Evolutionary conservation across 495 filamentous ascomycete genomes (phyloP).

Genomic region (Penicillium flavigenum): DNA sequence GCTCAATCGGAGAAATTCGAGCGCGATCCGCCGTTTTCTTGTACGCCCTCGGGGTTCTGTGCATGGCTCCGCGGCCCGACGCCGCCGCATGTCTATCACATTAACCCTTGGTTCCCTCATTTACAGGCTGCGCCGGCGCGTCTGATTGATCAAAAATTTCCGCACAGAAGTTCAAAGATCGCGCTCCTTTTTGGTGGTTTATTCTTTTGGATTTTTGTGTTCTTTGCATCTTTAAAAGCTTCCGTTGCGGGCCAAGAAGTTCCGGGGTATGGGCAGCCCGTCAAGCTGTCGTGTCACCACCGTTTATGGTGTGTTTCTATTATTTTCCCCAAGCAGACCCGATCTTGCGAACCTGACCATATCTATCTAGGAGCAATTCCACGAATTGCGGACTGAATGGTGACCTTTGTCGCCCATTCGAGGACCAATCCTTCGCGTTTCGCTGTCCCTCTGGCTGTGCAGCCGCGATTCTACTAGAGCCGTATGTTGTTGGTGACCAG

Average conservation of each 20-base stretch:
- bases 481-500: constrained; percentile 65
- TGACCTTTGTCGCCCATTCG: constrained; percentile 69
- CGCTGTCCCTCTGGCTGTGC: constrained; percentile 71
- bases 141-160: constrained; percentile 57
- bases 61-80: constrained; percentile 53
- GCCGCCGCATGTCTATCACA: constrained; percentile 57
- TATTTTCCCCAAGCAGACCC: background rate
- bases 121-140: constrained; percentile 63
- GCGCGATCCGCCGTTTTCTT: constrained; percentile 30
- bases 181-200: constrained; percentile 53
- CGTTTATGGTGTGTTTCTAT: constrained; percentile 50
- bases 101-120: constrained; percentile 59
- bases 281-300: constrained; percentile 50
- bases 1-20: constrained; percentile 2
- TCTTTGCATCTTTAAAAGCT: constrained; percentile 59
- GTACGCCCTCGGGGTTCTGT: constrained; percentile 25
- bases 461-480: constrained; percentile 62
- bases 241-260: constrained; percentile 58
- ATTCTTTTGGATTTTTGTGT: constrained; percentile 64
- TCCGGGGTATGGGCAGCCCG: constrained; percentile 59
- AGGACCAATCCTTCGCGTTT: constrained; percentile 64
- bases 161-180: constrained; percentile 51
- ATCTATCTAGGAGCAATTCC: constrained; percentile 35
- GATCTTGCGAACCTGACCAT: background rate
- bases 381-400: constrained; percentile 72